Base-by-base conservation (phyloP, 805 yeast genomes). In the Starmerella geochares region DNA sequence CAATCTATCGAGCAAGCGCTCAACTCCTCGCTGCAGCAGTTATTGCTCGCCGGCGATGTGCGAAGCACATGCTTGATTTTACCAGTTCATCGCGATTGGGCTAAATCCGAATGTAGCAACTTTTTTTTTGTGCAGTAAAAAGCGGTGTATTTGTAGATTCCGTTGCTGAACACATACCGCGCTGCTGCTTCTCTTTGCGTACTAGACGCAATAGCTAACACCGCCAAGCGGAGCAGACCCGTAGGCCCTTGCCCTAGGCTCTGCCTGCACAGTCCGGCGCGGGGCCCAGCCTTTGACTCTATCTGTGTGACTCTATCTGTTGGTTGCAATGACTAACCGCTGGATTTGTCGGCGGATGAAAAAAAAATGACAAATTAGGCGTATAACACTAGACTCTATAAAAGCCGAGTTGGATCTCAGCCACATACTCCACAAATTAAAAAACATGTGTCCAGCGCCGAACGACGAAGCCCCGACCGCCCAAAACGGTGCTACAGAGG, bases 401-500 rank as follows among this genome's bases (percentile, higher is more conserved):
- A 36, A 27, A 45, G 42, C 25, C 29, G 23, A n/a, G n/a, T 42
- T 40, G 35, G 27, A 19, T 3, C 46, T 20, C 19, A 35, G 28
- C 16, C 20, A 7, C 35, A 11, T 17, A 20, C 8, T n/a, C 17
- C 3, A 14, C 27, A 43, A 32, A 11, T 20, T 11, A 4, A 25
- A 13, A 24, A 13, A 36, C 1, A 35, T 46, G 45, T 16, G 17
- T 29, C 27, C 48, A 9, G 19, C 33, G 4, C 20, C 19, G 8
- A 48, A 47, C n/a, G 54, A 45, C 21, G 39, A 45, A 13, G 49
- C 33, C 6, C 56, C 58, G 13, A 55, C 25, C 32, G 52, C 47
- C 20, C 42, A 50, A 10, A 57, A 57, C 25, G 60, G 60, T n/a
- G 61, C 61, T 27, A 55, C 58, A 9, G 54, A 47, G 11, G 36